Evolutionary conservation across 2,329 filamentous ascomycete genomes (phyloP), one percentile per base, ranked within the genome.

Genomic region (Penicillium paneum): DNA sequence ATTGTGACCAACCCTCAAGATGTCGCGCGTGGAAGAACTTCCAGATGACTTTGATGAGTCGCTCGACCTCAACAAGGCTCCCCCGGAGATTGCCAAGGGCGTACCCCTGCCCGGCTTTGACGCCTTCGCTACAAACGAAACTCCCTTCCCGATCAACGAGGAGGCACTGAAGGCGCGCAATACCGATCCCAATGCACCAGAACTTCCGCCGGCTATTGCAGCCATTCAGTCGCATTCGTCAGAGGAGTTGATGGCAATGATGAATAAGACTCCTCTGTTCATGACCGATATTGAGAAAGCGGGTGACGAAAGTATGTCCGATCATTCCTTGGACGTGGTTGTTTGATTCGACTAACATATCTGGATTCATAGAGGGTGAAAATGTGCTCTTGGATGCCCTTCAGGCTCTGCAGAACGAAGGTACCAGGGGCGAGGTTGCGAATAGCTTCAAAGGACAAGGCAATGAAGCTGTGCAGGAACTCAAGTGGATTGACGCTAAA

Each of bases 381-480:
- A 96, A 96, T 68, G 80, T 88, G 58, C 86, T 89, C 63, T 79
- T 96, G 0, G 91, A 95, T 65, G 95, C 94, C 0, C 81, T 99
- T 56, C 88, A 90, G 69, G 93, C 94, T 0, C 79, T 99, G 36
- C 90, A 91, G 29, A 96, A 97, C 70, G 94, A 99, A 76, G 95
- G 94, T 19, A 92, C 91, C 8, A 85, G 90, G 45, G 81, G 86
- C 10, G 93, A 97, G 71, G 87, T 96, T 58, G 89, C 86, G 19
- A 76, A 82, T 41, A 90, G 90, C 61, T 97, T 97, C 78, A 91
- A 94, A 66, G 88, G 93, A 70, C 89, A 91, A 63, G 94, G 94
- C 32, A 99, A 99, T 71, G 93, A 97, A 66, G 86, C 84, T 67
- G 96, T 95, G 69, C 81, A 82, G 64, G 80, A 80, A 52, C 86